Percentiles rank a stretch among this genome's conserved stretches.
Evolutionary conservation across 2,329 filamentous ascomycete species (phyloP).

Genomic region (Epichloe brachyelytri): DNA sequence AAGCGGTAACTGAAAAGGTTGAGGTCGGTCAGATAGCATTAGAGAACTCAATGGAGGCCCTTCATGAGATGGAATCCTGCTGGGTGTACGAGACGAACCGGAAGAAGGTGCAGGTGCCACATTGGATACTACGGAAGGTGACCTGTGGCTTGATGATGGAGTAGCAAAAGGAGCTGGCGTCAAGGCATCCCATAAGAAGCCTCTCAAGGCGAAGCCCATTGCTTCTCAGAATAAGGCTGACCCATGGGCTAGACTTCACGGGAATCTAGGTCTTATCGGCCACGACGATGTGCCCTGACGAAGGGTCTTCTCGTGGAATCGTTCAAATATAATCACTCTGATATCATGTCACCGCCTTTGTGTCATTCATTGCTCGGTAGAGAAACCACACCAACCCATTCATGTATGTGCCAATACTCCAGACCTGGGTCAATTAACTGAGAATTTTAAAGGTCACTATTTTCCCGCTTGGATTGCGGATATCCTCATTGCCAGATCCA

Average conservation of each 20-base stretch:
- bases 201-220: slow-evolving; percentile 11
- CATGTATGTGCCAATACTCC: slow-evolving; percentile 1
- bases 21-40: slow-evolving; percentile 45
- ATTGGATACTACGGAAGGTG: slow-evolving; percentile 15
- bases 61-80: slow-evolving; percentile 38
- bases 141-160: slow-evolving; percentile 24
- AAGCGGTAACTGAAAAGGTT: slow-evolving; percentile 45
- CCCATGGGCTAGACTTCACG: slow-evolving; percentile 39
- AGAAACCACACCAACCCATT: not conserved
- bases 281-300: slow-evolving; percentile 16
- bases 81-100: slow-evolving; percentile 23
- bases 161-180: slow-evolving; percentile 8
- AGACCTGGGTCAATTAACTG: not conserved
- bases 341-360: not conserved
- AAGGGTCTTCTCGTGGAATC: not conserved
- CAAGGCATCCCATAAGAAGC: slow-evolving; percentile 1
- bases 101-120: slow-evolving; percentile 12
- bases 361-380: not conserved
- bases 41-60: slow-evolving; percentile 34
- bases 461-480: slow-evolving; percentile 52
- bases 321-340: not conserved
- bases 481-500: slow-evolving; percentile 75
- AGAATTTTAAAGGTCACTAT: slow-evolving; percentile 7
- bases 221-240: slow-evolving; percentile 16
- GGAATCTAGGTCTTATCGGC: slow-evolving; percentile 39